Conservation (phyloP, 192 early-diverging fungal species). For the Linnemannia zychae region DNA sequence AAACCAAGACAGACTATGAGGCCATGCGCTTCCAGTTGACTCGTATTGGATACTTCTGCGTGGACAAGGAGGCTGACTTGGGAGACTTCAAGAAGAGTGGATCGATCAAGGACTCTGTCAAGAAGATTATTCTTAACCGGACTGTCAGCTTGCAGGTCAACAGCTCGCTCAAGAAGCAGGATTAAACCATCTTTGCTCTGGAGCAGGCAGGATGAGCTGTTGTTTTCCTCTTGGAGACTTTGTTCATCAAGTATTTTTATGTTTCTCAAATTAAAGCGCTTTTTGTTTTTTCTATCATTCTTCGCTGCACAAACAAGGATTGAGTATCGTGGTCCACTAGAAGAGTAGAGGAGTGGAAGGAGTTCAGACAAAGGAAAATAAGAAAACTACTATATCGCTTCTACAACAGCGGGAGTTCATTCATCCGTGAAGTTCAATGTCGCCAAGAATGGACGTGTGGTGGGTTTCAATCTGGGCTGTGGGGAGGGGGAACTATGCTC, state of each 20-base stretch:
- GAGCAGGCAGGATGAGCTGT: too few relatives aligned
- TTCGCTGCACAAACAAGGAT: neutral
- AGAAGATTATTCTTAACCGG: constrained; percentile 45
- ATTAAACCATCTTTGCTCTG: too few relatives aligned
- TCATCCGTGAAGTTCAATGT: too few relatives aligned
- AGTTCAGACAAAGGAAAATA: too few relatives aligned
- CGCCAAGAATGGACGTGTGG: neutral
- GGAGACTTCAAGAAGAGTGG: constrained; percentile 66
- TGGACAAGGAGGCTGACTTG: constrained; percentile 91
- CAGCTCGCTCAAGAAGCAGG: constrained; percentile 48
- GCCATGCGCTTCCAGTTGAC: constrained; percentile 94
- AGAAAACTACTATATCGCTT: too few relatives aligned
- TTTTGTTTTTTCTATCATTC: neutral
- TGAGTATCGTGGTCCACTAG: neutral
- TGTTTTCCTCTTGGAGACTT: neutral
- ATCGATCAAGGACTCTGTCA: constrained; percentile 42
- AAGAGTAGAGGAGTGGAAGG: too few relatives aligned
- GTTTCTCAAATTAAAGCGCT: neutral
- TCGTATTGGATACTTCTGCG: constrained; percentile 98
- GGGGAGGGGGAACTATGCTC: neutral
- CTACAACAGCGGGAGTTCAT: too few relatives aligned
- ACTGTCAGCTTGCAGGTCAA: constrained; percentile 50
- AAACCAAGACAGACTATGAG: constrained; percentile 76
- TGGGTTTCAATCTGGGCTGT: neutral
- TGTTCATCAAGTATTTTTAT: too few relatives aligned